These are phyloP conservation scores for Penicillium paxilli DNA, from an alignment of 495 filamentous ascomycete genomes.

Conservation along the genomic window DNA sequence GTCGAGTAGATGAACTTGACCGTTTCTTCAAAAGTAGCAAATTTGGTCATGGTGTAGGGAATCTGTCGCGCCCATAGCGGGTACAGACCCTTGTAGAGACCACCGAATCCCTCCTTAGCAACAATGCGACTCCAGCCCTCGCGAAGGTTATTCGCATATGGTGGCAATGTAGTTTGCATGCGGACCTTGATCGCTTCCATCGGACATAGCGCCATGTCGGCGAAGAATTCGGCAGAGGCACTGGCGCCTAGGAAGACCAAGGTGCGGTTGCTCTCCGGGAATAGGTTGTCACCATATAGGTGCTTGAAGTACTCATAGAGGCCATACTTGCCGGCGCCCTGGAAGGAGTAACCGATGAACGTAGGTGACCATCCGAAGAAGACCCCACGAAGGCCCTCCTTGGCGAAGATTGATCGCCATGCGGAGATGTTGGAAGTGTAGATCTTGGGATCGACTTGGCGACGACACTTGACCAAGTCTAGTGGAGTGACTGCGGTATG, in stretches of 20 bases:
- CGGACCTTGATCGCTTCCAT: constrained; percentile 72
- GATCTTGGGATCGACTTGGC: constrained; percentile 70
- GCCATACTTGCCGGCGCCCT: constrained; percentile 77
- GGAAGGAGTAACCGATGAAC: constrained; percentile 67
- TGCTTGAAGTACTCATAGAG: constrained; percentile 78
- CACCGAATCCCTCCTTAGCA: constrained; percentile 56
- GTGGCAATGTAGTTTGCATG: constrained; percentile 71
- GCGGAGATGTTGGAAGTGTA: constrained; percentile 67
- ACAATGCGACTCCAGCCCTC: constrained; percentile 64
- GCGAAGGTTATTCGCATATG: constrained; percentile 59
- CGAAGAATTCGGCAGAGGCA: constrained; percentile 68
- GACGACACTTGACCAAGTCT: constrained; percentile 69
- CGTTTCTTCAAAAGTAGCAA: constrained; percentile 71
- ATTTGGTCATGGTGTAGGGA: constrained; percentile 77
- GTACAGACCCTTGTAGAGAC: constrained; percentile 68
- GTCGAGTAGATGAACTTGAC: constrained; percentile 62
- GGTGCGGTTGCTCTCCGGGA: constrained; percentile 62
- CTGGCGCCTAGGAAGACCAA: constrained; percentile 64
- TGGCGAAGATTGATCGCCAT: constrained; percentile 63
- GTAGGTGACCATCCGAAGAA: constrained; percentile 75
- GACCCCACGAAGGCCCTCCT: constrained; percentile 67
- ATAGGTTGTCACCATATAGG: constrained; percentile 63
- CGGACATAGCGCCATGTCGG: constrained; percentile 67
- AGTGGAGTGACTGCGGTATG: constrained; percentile 63
- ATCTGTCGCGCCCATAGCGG: constrained; percentile 73